Conservation (phyloP, 2,329 filamentous ascomycete genomes). For the Pseudogymnoascus sp. region DNA sequence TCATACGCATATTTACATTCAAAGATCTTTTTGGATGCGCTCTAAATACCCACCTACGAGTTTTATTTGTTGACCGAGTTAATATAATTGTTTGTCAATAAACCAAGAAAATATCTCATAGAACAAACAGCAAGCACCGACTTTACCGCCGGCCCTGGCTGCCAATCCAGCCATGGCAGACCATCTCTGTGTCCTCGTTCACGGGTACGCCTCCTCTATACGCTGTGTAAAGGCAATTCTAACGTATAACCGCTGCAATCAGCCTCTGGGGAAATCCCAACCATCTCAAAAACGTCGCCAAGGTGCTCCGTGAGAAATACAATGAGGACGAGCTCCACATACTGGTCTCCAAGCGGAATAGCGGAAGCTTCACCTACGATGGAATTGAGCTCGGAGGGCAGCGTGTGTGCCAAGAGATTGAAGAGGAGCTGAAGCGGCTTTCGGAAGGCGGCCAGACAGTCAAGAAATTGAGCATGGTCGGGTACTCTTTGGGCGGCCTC, state of each 20-base stretch:
- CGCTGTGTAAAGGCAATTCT: not conserved
- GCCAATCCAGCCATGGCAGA: conserved; percentile 36
- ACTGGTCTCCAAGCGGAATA: conserved; percentile 64
- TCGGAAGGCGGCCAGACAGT: conserved; percentile 60
- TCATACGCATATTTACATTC: not conserved
- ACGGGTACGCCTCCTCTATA: conserved; percentile 39
- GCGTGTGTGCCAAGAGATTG: conserved; percentile 58
- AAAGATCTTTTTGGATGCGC: not conserved
- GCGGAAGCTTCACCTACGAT: conserved; percentile 64
- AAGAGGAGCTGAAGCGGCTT: conserved; percentile 51
- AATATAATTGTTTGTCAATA: not conserved
- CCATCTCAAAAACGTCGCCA: conserved; percentile 62
- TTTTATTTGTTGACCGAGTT: not conserved
- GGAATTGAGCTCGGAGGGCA: conserved; percentile 62
- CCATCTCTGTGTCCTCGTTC: conserved; percentile 70
- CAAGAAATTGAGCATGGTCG: conserved; percentile 75
- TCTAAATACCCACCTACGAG: not conserved
- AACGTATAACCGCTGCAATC: not conserved
- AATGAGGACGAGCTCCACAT: conserved; percentile 59
- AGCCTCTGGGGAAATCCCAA: conserved; percentile 73
- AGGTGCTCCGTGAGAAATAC: conserved; percentile 53
- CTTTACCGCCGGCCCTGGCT: not conserved
- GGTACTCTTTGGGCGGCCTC: conserved; percentile 84
- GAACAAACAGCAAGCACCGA: not conserved
- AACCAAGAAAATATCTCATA: not conserved